A percentile compares a stretch with the other conserved stretches of the same genome.
Evolutionary conservation across 441 rosid genomes (phyloP).

Genomic region (Jatropha podagrica): DNA sequence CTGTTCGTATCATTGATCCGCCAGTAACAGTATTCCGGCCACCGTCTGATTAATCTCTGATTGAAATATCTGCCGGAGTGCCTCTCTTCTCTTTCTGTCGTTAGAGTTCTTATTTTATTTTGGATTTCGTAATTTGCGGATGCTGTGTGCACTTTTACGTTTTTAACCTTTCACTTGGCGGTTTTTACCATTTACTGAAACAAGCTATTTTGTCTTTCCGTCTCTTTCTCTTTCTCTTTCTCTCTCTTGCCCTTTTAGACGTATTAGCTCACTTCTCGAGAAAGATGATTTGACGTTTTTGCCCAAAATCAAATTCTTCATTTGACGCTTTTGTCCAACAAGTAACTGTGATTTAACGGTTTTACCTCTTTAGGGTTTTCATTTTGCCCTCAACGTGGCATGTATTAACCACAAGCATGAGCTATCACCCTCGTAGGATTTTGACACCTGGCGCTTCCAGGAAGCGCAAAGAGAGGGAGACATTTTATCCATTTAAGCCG

Average conservation of each 20-base stretch:
- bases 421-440: conserved; percentile 41
- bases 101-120: not conserved
- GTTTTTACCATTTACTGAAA: not conserved
- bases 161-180: conserved; percentile 11
- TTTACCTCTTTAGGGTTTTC: conserved; percentile 17
- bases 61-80: not conserved
- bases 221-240: not conserved
- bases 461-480: conserved; percentile 64
- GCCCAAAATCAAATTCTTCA: not conserved
- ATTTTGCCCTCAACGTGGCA: conserved; percentile 38
- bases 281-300: conserved; percentile 14
- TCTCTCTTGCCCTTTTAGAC: conserved; percentile 5
- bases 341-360: conserved; percentile 4
- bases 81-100: no score
- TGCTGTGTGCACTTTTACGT: not conserved
- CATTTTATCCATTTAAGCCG: conserved; percentile 21
- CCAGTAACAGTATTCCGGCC: conserved; percentile 10
- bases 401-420: conserved; percentile 37
- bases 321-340: conserved; percentile 1
- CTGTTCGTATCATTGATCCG: conserved; percentile 27
- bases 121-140: not conserved
- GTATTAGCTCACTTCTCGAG: conserved; percentile 22
- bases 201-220: not conserved
- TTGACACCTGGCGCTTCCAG: conserved; percentile 44
- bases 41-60: not conserved